Evolutionary conservation across 169 alveolate species (phyloP).

Genomic region (Prorocentrum cordatum): DNA sequence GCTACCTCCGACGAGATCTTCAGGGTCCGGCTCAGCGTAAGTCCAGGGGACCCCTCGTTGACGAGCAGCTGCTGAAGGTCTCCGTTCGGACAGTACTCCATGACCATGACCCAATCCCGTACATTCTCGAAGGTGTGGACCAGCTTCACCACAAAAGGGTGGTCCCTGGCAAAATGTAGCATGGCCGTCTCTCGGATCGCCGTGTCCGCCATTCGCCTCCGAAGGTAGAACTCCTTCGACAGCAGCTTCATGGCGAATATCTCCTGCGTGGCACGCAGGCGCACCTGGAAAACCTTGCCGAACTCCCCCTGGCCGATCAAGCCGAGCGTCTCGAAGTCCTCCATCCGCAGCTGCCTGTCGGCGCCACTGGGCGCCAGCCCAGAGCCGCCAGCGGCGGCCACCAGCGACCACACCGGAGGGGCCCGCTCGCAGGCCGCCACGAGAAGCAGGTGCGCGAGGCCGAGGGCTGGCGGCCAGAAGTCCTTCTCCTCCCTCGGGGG

Average conservation of each 20-base stretch:
- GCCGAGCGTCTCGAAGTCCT: conserved; percentile 57
- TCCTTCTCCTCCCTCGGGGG: no score
- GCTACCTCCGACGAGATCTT: conserved; percentile 49
- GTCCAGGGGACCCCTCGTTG: conserved; percentile 64
- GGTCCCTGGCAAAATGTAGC: not conserved
- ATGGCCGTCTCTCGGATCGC: not conserved
- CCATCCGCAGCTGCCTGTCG: not conserved
- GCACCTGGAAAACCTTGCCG: conserved; percentile 56
- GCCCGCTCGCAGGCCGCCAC: conserved; percentile 44
- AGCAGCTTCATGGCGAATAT: conserved; percentile 65
- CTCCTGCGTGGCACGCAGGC: not conserved
- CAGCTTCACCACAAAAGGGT: no score
- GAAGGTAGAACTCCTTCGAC: conserved; percentile 51
- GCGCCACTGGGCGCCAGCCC: not conserved
- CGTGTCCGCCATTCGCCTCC: conserved; percentile 63
- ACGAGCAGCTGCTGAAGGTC: conserved; percentile 46
- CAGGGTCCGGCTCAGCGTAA: conserved; percentile 17
- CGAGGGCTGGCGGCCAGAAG: conserved; percentile 53
- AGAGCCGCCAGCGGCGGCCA: not conserved
- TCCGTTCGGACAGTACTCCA: conserved; percentile 60
- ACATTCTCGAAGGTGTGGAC: not conserved
- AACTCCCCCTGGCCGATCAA: conserved; percentile 51
- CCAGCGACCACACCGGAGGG: not conserved
- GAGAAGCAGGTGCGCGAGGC: conserved; percentile 37
- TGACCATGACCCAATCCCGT: conserved; percentile 48